These are phyloP conservation scores for Pseudoneurospora amorphoporcata DNA, from an alignment of 495 filamentous ascomycete species.

Conservation along the genomic window DNA sequence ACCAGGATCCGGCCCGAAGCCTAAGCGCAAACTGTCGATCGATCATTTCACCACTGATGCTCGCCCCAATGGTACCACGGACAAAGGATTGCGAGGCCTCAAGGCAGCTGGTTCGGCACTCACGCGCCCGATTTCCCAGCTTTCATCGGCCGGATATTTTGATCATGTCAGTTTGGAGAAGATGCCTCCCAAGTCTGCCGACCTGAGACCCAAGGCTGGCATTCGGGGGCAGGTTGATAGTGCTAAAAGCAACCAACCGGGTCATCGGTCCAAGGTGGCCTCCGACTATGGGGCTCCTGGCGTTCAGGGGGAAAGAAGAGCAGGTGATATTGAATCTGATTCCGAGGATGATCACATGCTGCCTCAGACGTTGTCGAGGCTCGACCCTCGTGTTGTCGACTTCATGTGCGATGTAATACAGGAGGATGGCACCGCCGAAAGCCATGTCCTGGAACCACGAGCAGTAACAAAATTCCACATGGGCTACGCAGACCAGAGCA, in stretches of 20 bases:
- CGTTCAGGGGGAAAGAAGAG: not conserved
- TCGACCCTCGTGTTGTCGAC: conserved; percentile 39
- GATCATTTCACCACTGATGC: conserved; percentile 25
- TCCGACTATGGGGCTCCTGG: conserved; percentile 6
- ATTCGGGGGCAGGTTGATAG: conserved; percentile 12
- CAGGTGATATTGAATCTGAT: conserved; percentile 17
- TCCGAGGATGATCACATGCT: conserved; percentile 28
- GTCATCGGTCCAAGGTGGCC: not conserved
- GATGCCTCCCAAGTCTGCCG: conserved; percentile 22
- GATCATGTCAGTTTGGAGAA: conserved; percentile 26
- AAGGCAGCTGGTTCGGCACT: conserved; percentile 26
- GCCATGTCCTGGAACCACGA: conserved; percentile 34
- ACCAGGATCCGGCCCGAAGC: conserved; percentile 20
- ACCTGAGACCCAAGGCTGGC: conserved; percentile 12
- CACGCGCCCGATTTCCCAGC: conserved; percentile 29
- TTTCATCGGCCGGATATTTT: conserved; percentile 24
- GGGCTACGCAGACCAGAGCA: conserved; percentile 15
- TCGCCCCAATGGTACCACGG: conserved; percentile 17
- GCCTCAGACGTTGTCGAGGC: conserved; percentile 31
- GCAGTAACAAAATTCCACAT: conserved; percentile 20
- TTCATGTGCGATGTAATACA: conserved; percentile 44
- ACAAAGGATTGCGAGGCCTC: conserved; percentile 24
- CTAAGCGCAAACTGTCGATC: conserved; percentile 27
- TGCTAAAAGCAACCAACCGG: conserved; percentile 1
- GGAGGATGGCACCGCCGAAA: conserved; percentile 38